Evolutionary conservation across 176 grass and related monocot genomes (phyloP), one percentile per base, ranked within the genome.

Genomic region (Secale cereale): DNA sequence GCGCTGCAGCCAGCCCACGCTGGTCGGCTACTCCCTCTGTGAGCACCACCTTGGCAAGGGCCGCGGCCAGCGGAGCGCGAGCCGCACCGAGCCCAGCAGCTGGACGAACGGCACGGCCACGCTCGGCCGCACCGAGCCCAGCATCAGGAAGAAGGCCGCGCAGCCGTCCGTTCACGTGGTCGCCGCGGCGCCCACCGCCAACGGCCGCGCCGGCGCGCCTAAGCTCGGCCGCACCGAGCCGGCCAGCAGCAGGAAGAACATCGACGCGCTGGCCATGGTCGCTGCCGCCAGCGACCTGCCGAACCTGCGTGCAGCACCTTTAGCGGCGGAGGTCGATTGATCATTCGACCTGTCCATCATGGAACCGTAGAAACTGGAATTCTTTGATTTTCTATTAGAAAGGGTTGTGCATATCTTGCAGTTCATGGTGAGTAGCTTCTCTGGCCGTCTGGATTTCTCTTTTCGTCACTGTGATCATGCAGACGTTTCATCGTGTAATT

Each of bases 31-130:
- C 88, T 89, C 92, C 4, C 86, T 99, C 74, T 99, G 97, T 72
- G 92, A 97, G 86, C 92, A 99, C 88, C 94, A 99, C 78, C 90
- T 99, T 20, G 94, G 97, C 79, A 99, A 99, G 76, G 94, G 97
- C 65, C 87, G 97, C 33, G 87, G 92, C 30, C 65, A 76, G 19
- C 74, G 86, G 48, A 78, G 70, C 65, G 70, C 88, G 65, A 14
- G 95, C 45, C 76, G 84, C 80, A 88, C 83, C 6, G 91, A 93
- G 80, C 72, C 73, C 52, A 70, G 20, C 59, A 25, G 52, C 52
- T 57, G 59, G 17, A 65, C 45, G 37, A 59, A 14, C 36, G 91
- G 22, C 31, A 32, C 13, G 54, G 32, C 78, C 33, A 89, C 90
- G 65, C 80, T 93, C 10, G 92, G 95, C 37, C 76, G 84, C 77